Conservation (phyloP, 2,329 filamentous ascomycete genomes). For the Arthroderma sp. region DNA sequence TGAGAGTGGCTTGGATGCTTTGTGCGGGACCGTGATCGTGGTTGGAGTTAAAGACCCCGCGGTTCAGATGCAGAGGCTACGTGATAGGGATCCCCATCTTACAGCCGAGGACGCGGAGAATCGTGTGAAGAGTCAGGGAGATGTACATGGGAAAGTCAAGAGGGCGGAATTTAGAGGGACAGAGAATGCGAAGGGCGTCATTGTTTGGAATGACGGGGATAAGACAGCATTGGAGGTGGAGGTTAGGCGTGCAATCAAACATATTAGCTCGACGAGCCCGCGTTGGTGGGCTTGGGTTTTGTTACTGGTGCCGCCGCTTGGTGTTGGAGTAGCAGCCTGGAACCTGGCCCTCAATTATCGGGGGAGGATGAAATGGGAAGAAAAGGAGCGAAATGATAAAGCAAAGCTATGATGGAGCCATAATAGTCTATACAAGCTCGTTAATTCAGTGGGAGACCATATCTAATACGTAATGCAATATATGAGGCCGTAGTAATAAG, state of each 20-base stretch:
- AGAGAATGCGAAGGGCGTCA: slow-evolving; percentile 52
- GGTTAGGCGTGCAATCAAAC: slow-evolving; percentile 53
- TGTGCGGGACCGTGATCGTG: slow-evolving; percentile 76
- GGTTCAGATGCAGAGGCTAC: slow-evolving; percentile 69
- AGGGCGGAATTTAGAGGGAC: slow-evolving; percentile 52
- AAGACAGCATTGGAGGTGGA: slow-evolving; percentile 57
- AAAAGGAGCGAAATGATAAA: slow-evolving; percentile 46
- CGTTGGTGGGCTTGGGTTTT: slow-evolving; percentile 72
- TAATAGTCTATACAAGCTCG: not conserved
- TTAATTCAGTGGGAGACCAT: not conserved
- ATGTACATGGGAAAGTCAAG: slow-evolving; percentile 71
- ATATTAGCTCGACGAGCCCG: slow-evolving; percentile 53
- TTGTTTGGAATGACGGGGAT: slow-evolving; percentile 82
- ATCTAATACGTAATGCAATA: not conserved
- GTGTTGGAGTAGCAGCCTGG: slow-evolving; percentile 55
- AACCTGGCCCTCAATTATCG: slow-evolving; percentile 59
- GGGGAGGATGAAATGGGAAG: slow-evolving; percentile 60
- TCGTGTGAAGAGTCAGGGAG: slow-evolving; percentile 72
- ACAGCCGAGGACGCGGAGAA: slow-evolving; percentile 78
- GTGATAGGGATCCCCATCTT: slow-evolving; percentile 63
- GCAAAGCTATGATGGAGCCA: slow-evolving; percentile 40
- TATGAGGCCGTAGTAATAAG: not conserved
- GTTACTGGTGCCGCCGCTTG: slow-evolving; percentile 61
- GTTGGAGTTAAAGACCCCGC: slow-evolving; percentile 70
- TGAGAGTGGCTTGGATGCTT: slow-evolving; percentile 70